Evolutionary conservation across 805 yeast species (phyloP), one percentile per base, ranked within the genome.

Genomic region (Tetrapisispora taiwanensis): DNA sequence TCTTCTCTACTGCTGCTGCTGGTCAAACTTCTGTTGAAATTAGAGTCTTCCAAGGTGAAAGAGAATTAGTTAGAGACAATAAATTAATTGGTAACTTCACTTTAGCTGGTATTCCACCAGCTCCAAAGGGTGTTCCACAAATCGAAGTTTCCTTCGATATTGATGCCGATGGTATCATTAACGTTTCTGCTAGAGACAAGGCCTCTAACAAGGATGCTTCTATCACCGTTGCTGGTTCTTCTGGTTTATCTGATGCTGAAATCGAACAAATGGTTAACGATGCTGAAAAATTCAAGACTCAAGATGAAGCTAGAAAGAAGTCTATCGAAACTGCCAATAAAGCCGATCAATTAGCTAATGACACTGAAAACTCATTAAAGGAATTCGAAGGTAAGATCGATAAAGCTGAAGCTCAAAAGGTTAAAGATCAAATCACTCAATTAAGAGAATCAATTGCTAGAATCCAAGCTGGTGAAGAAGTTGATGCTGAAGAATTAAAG

Each of bases 171-270:
- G 92, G 94, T 50, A 77, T 77, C 41, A 80, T 84, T 62, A 83
- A 84, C 63, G 92, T 84, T 39, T 75, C 83, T 57, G 94, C 94
- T 45, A 80, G 81, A 60, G 97, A 88, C 73, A 84, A 87, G 76
- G 92, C 89, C 52, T 79, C 94, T 52, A 85, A 83, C 74, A 88
- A 88, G 78, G 89, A 84, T 56, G 88, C 95, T 46, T 85, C 95
- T 49, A 89, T 88, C 70, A 88, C 96, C 42, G 96, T 88, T 52
- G 95, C 95, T 54, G 97, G 95, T 55, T 84, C 95, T 46, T 85
- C 95, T 39, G 97, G 96, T 68, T 73, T 88, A 66, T 80, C 89
- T 53, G 92, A 87, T 61, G 64, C 83, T 48, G 96, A 88, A 73
- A 84, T 88, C 63, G 95, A 87, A 69, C 77, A 81, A 68, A 81